Conservation (phyloP, 441 rosid genomes). For the Corymbia citriodora region DNA sequence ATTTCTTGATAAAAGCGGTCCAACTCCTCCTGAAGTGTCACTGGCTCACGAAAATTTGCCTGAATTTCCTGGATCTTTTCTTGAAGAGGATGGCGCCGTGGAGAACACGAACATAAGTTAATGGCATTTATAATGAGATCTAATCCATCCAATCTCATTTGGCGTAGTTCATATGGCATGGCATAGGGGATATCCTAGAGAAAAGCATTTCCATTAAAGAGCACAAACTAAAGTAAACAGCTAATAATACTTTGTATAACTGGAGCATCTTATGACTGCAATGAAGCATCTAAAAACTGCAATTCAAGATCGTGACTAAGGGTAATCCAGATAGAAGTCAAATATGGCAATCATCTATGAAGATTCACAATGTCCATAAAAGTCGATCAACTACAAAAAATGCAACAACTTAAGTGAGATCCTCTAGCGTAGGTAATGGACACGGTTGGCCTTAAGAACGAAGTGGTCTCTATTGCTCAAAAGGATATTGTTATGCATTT, state of each 20-base stretch:
- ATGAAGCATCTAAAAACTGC: background rate
- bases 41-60: constrained; percentile 12
- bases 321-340: too few species aligned
- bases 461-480: background rate
- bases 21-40: constrained; percentile 50
- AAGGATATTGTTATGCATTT: background rate
- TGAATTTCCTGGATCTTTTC: background rate
- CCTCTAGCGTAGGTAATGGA: background rate
- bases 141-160: constrained; percentile 33
- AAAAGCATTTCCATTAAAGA: background rate
- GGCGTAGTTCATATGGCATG: constrained; percentile 46
- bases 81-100: background rate
- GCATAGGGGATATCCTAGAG: constrained; percentile 75
- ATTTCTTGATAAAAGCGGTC: constrained; percentile 82
- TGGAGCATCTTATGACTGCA: background rate
- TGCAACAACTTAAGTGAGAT: background rate
- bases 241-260: too few species aligned
- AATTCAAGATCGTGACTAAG: background rate
- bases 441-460: background rate
- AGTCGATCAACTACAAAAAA: background rate
- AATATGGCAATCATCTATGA: too few species aligned
- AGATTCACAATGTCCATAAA: too few species aligned
- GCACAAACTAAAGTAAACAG: background rate
- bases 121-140: background rate
- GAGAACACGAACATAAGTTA: too few species aligned